A percentile compares a stretch with the other conserved stretches of the same genome.
These are phyloP conservation scores for Sutorius australiensis DNA, from an alignment of 768 basidiomycete species.

Conservation along the genomic window DNA sequence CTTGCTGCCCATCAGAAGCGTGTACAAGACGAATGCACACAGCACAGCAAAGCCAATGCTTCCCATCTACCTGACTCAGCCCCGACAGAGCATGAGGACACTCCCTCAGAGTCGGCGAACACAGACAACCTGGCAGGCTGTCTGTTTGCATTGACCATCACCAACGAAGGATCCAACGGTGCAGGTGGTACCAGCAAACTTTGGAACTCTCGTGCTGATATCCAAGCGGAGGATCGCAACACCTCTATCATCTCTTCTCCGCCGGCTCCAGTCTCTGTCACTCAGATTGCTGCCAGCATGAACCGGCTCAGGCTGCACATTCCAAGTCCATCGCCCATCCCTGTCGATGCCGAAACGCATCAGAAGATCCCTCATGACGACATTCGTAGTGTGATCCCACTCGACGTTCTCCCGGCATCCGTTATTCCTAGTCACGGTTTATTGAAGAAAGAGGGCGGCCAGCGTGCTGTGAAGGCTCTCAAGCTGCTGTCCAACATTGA, in stretches of 20 bases:
- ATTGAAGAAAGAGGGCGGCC: background rate
- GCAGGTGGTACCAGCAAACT: background rate
- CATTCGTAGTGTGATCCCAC: background rate
- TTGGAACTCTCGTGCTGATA: slow-evolving; percentile 1
- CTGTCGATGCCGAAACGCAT: background rate
- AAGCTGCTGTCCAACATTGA: background rate
- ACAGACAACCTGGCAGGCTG: background rate
- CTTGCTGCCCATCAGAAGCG: slow-evolving; percentile 1
- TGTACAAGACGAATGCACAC: background rate
- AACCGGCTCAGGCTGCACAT: background rate
- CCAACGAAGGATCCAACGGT: slow-evolving; percentile 1
- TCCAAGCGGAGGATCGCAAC: background rate
- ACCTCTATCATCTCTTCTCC: background rate
- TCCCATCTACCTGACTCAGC: background rate
- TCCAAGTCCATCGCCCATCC: background rate
- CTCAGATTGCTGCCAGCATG: background rate
- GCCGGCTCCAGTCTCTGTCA: background rate
- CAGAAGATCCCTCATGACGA: too few relatives aligned
- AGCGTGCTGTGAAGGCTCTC: background rate
- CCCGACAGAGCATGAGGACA: background rate
- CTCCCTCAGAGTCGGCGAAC: background rate
- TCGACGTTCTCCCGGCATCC: too few relatives aligned
- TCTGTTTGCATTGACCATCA: slow-evolving; percentile 2
- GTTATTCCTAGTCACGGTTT: background rate
- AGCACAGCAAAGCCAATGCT: background rate